These are phyloP conservation scores for Calocybe cyanea DNA, from an alignment of 768 basidiomycete species.

Conservation along the genomic window DNA sequence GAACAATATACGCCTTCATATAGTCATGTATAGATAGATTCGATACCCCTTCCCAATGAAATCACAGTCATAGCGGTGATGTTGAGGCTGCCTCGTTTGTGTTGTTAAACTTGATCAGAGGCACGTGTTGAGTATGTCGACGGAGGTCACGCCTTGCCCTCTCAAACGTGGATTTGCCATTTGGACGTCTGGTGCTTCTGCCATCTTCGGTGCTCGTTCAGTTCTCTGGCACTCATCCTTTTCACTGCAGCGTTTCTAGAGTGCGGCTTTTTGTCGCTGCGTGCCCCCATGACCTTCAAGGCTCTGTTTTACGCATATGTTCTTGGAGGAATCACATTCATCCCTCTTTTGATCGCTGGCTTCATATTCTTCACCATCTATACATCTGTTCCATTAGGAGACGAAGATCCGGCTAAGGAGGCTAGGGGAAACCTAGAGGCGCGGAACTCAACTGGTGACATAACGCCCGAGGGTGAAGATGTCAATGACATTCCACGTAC, in stretches of 20 bases:
- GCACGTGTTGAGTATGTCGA: too few relatives aligned
- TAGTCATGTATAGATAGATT: not conserved
- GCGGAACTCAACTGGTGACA: slow-evolving; percentile 22
- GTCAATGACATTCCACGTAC: slow-evolving; percentile 57
- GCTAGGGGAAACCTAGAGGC: slow-evolving; percentile 28
- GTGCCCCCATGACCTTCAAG: slow-evolving; percentile 56
- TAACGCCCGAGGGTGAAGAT: slow-evolving; percentile 22
- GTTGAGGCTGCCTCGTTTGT: too few relatives aligned
- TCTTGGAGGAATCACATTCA: slow-evolving; percentile 85
- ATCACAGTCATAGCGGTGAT: not conserved
- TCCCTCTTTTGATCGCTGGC: slow-evolving; percentile 68
- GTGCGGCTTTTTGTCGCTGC: not conserved
- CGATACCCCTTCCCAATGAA: not conserved
- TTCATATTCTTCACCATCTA: slow-evolving; percentile 65
- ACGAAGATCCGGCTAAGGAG: slow-evolving; percentile 42
- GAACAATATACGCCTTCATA: not conserved
- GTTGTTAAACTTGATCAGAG: too few relatives aligned
- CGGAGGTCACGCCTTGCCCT: too few relatives aligned
- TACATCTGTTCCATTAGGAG: slow-evolving; percentile 79
- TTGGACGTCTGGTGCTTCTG: too few relatives aligned
- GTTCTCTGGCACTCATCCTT: not conserved
- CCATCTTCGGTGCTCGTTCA: not conserved
- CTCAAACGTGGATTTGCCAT: slow-evolving; percentile 1
- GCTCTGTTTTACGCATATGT: slow-evolving; percentile 81
- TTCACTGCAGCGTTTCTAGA: slow-evolving; percentile 5